phyloP scores from a whole-genome alignment of 2,329 filamentous ascomycete species.

The Fusarium poae region DNA sequence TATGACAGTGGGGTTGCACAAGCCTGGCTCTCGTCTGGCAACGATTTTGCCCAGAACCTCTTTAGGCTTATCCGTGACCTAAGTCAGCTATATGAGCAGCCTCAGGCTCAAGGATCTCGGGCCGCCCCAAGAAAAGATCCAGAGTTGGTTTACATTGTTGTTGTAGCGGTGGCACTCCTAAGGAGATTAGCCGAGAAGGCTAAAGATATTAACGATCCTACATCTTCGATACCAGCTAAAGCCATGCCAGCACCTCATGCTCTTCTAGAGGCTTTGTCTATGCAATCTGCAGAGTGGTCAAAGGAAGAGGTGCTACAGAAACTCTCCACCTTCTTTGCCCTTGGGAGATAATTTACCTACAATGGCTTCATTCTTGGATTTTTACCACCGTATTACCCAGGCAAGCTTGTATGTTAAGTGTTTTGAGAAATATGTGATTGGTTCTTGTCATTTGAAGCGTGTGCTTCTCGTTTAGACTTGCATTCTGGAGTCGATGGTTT shows the following conservation, averaged over 20 bases:
- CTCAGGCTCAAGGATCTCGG: slow-evolving; percentile 55
- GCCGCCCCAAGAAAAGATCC: slow-evolving; percentile 59
- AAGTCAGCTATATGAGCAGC: slow-evolving; percentile 71
- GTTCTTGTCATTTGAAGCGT: slow-evolving; percentile 48
- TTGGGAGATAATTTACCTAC: slow-evolving; percentile 60
- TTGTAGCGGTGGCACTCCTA: slow-evolving; percentile 76
- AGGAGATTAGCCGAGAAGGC: slow-evolving; percentile 77
- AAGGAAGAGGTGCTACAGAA: slow-evolving; percentile 76
- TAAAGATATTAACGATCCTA: slow-evolving; percentile 66
- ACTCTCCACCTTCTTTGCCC: slow-evolving; percentile 68
- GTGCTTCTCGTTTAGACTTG: slow-evolving; percentile 49
- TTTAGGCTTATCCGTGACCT: slow-evolving; percentile 81
- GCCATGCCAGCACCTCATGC: slow-evolving; percentile 76
- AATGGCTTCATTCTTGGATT: slow-evolving; percentile 35
- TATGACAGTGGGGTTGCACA: slow-evolving; percentile 80
- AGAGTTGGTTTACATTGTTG: slow-evolving; percentile 73
- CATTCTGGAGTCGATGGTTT: slow-evolving; percentile 50
- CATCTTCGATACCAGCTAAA: slow-evolving; percentile 67
- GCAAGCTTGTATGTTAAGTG: slow-evolving; percentile 51
- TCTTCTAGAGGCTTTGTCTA: slow-evolving; percentile 75
- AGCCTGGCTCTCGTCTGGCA: slow-evolving; percentile 84
- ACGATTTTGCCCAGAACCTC: slow-evolving; percentile 85
- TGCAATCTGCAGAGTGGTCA: slow-evolving; percentile 72
- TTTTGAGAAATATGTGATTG: slow-evolving; percentile 46
- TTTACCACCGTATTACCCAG: slow-evolving; percentile 29